These are phyloP conservation scores for Phoma sp. DNA, from an alignment of 2,329 filamentous ascomycete species.

Conservation along the genomic window DNA sequence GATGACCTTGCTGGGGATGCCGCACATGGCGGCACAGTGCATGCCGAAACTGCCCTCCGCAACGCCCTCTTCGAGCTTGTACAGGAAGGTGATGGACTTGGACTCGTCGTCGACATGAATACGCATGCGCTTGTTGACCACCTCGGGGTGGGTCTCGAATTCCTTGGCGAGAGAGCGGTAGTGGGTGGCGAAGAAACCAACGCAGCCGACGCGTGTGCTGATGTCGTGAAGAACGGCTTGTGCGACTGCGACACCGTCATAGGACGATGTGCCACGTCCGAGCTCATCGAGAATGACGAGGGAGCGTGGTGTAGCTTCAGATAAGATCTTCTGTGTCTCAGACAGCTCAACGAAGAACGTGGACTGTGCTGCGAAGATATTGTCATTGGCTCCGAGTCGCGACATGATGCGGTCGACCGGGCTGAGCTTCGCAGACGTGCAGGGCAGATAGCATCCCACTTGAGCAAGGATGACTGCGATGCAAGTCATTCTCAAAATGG, in stretches of 20 bases:
- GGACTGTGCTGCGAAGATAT: constrained; percentile 96
- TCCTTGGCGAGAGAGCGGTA: constrained; percentile 94
- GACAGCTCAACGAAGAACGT: constrained; percentile 98
- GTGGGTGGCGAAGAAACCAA: constrained; percentile 97
- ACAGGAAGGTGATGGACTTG: constrained; percentile 92
- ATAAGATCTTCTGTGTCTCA: constrained; percentile 96
- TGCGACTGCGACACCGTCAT: constrained; percentile 94
- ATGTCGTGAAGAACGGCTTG: constrained; percentile 97
- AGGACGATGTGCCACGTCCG: constrained; percentile 90
- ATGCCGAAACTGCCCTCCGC: constrained; percentile 98
- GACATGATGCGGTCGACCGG: constrained; percentile 99
- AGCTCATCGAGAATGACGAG: constrained; percentile 97
- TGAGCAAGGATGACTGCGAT: constrained; percentile 97
- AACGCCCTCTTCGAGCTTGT: constrained; percentile 90
- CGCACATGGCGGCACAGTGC: constrained; percentile 99
- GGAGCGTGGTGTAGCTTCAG: constrained; percentile 90
- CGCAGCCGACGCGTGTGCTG: constrained; percentile 87
- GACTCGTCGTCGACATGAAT: constrained; percentile 88
- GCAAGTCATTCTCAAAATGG: constrained; percentile 94
- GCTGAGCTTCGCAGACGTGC: constrained; percentile 79
- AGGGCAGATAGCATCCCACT: constrained; percentile 91
- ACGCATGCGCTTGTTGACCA: constrained; percentile 85
- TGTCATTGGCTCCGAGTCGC: constrained; percentile 94
- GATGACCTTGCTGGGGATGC: constrained; percentile 82
- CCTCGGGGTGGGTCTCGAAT: constrained; percentile 87